These are phyloP conservation scores for Lactuca sativa DNA, from an alignment of 129 eudicot species.

Conservation along the genomic window DNA sequence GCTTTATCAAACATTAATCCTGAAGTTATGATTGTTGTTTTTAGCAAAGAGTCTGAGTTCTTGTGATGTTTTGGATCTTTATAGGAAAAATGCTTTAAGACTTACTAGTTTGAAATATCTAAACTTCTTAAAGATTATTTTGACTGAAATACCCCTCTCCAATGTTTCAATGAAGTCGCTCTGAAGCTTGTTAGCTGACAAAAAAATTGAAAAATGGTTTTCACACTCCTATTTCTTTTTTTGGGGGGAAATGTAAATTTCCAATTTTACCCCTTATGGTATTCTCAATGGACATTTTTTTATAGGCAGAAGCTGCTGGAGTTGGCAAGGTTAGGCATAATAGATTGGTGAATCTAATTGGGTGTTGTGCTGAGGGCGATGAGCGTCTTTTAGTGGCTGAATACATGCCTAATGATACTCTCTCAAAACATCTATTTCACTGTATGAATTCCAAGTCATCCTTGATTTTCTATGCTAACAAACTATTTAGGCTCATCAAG, in stretches of 20 bases:
- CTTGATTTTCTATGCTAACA: background rate
- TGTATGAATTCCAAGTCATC: slow-evolving; percentile 51
- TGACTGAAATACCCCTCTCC: slow-evolving; percentile 16
- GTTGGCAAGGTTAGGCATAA: slow-evolving; percentile 92
- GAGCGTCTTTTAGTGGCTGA: slow-evolving; percentile 96
- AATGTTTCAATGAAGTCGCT: background rate
- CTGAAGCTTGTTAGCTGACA: background rate
- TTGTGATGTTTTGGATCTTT: slow-evolving; percentile 12
- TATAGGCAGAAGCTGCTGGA: slow-evolving; percentile 96
- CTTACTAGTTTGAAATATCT: background rate
- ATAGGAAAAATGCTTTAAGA: slow-evolving; percentile 6
- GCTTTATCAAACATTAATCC: slow-evolving; percentile 5
- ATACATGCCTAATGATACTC: slow-evolving; percentile 90
- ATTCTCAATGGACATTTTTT: slow-evolving; percentile 10
- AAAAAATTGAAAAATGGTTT: background rate
- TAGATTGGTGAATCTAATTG: slow-evolving; percentile 89
- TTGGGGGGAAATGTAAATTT: background rate
- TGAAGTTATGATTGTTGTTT: slow-evolving; percentile 5
- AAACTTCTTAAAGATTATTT: slow-evolving; percentile 20
- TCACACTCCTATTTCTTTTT: background rate
- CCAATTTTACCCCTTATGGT: slow-evolving; percentile 6
- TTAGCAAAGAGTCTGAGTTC: background rate
- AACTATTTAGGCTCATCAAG: background rate
- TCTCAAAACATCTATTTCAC: slow-evolving; percentile 95
- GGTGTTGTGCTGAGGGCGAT: slow-evolving; percentile 98